Evolutionary conservation across 2,329 filamentous ascomycete species (phyloP), one percentile per base, ranked within the genome.

Genomic region (Penicillium freii): DNA sequence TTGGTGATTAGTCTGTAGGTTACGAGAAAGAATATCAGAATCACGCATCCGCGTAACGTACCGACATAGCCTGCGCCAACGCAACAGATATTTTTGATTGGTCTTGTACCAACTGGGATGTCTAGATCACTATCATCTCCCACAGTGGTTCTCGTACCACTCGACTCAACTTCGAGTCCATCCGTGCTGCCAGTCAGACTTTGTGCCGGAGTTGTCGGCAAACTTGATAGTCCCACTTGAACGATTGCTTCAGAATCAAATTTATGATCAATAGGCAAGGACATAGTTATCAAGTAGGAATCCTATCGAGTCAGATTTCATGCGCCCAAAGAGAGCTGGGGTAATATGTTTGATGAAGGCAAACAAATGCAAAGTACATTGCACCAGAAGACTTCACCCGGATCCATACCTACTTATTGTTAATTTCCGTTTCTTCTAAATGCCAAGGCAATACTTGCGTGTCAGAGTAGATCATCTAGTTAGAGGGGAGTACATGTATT

Each of bases 41-140:
- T 40, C 33, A 36, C 8, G 3, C 6, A 42, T 23, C 17, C 6
- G 7, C 13, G 0, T 1, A 42, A 50, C 47, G 4, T 42, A 66
- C 68, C 68, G 19, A 67, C 62, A 54, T 66, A 64, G 25, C 68
- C 66, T 11, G 68, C 66, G 5, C 67, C 65, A 13, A 69, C 58
- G 33, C 67, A 62, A 51, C 66, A 70, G 6, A 64, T 64, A 25
- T 48, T 65, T 10, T 54, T 61, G 25, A 69, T 62, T 9, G 46
- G 15, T 33, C 48, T 51, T 5, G 51, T 15, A 3, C 25, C 51
- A 11, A 57, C 34, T 10, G 40, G 10, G 17, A 6, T 21, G 3
- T 59, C 51, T n/a, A 10, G 10, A 27, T 57, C 56, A 3, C 34
- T 51, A 10, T 55, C 44, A 8, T 42, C 25, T 4, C 29, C 48